Percentiles rank a stretch among this genome's conserved stretches.
Conservation (phyloP, 2,329 filamentous ascomycete genomes). For the Colletotrichum chlorophyti region DNA sequence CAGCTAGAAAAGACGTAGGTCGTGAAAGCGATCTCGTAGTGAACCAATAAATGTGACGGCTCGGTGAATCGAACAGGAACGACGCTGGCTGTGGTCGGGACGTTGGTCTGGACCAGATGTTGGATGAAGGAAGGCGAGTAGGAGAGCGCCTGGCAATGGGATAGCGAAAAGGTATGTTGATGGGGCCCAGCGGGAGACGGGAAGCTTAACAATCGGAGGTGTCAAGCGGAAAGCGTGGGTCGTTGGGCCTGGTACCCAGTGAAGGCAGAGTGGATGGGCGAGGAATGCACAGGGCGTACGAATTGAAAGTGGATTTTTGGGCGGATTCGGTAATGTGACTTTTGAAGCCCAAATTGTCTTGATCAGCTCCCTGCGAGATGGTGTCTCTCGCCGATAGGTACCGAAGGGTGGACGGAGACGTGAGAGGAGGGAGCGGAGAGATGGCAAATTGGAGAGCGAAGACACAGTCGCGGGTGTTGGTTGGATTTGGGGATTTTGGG, state of each 20-base stretch:
- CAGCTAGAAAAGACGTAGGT: neutral
- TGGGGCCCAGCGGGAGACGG: slow-evolving; percentile 27
- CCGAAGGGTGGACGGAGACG: slow-evolving; percentile 1
- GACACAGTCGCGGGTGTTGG: slow-evolving; percentile 12
- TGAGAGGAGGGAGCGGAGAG: neutral
- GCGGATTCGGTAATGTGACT: slow-evolving; percentile 6
- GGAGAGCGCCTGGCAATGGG: neutral
- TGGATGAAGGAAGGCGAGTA: neutral
- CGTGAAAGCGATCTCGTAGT: neutral
- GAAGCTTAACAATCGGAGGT: slow-evolving; percentile 29
- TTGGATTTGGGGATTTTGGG: slow-evolving; percentile 20
- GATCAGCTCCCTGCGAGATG: slow-evolving; percentile 16
- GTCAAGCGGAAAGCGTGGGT: slow-evolving; percentile 28
- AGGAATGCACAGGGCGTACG: slow-evolving; percentile 27
- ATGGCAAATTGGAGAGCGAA: slow-evolving; percentile 19
- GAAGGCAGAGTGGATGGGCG: too few relatives aligned
- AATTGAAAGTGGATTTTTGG: slow-evolving; percentile 25
- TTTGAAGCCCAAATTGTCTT: slow-evolving; percentile 27
- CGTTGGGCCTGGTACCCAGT: slow-evolving; percentile 18
- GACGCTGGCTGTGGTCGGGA: neutral
- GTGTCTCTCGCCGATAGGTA: slow-evolving; percentile 5
- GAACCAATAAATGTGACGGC: too few relatives aligned
- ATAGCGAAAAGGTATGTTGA: slow-evolving; percentile 1
- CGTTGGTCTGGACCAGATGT: neutral
- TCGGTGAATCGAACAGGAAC: neutral